phyloP scores from a whole-genome alignment of 768 basidiomycete genomes.

The Lactarius psammicola region DNA sequence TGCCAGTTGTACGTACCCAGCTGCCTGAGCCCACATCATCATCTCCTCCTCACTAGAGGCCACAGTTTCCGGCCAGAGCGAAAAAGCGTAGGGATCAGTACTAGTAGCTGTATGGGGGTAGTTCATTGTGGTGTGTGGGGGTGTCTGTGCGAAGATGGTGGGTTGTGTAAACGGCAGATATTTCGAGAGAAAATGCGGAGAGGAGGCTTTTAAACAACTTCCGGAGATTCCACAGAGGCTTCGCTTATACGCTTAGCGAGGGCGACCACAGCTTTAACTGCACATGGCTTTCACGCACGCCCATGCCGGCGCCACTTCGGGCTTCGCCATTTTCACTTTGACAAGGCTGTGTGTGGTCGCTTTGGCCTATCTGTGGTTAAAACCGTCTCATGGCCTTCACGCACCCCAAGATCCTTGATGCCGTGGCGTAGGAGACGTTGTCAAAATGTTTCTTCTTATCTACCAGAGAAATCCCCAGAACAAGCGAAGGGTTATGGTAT shows the following conservation, averaged over 20 bases:
- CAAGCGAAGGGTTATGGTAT: neutral
- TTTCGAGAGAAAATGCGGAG: neutral
- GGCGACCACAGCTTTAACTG: neutral
- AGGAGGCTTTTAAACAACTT: neutral
- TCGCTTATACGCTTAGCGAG: neutral
- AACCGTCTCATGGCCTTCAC: neutral
- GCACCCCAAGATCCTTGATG: no score
- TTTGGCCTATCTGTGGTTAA: neutral
- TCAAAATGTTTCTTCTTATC: no score
- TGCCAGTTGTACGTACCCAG: neutral
- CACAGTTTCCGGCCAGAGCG: neutral
- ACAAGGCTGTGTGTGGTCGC: neutral
- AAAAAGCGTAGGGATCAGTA: neutral
- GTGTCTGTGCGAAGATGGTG: neutral
- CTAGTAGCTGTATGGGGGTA: neutral
- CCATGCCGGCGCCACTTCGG: neutral
- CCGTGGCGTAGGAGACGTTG: no score
- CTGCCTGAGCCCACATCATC: neutral
- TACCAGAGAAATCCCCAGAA: neutral
- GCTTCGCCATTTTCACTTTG: neutral
- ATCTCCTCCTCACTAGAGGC: neutral
- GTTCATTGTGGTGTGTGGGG: neutral
- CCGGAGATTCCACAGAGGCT: neutral
- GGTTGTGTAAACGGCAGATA: neutral
- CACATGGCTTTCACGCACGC: neutral